phyloP scores from a whole-genome alignment of 495 filamentous ascomycete species.

The Hypoxylon subgilvum region DNA sequence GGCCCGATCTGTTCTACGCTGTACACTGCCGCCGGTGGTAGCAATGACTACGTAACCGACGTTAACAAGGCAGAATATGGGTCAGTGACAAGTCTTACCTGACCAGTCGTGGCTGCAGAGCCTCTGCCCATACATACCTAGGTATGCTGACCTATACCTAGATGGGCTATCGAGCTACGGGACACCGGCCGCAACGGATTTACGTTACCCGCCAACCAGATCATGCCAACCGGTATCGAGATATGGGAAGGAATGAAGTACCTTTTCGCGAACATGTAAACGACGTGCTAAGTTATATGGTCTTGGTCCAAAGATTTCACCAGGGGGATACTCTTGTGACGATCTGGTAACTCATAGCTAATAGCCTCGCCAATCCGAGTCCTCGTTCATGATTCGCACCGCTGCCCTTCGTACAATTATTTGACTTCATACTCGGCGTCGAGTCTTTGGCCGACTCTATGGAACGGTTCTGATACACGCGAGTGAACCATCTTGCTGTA shows the following conservation, averaged over 20 bases:
- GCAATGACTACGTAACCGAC: conserved; percentile 62
- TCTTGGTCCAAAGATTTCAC: no score
- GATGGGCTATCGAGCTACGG: conserved; percentile 63
- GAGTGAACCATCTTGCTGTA: no score
- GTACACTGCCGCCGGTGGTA: conserved; percentile 61
- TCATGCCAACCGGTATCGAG: conserved; percentile 58
- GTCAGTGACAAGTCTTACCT: conserved; percentile 20
- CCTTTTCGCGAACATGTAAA: conserved; percentile 55
- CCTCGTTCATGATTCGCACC: no score
- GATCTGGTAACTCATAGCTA: no score
- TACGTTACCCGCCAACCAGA: conserved; percentile 62
- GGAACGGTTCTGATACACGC: no score
- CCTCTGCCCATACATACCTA: not conserved
- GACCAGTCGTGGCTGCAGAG: no score
- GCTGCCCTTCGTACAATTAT: no score
- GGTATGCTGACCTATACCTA: conserved; percentile 2
- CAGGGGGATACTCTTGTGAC: no score
- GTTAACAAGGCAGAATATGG: conserved; percentile 56
- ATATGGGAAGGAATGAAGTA: conserved; percentile 62
- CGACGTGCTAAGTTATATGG: not conserved
- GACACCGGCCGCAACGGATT: conserved; percentile 58
- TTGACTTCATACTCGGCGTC: no score
- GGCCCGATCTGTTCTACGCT: conserved; percentile 65
- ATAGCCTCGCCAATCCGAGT: no score
- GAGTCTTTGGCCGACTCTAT: no score